Evolutionary conservation across 495 filamentous ascomycete species (phyloP), one percentile per base, ranked within the genome.

Genomic region (Podospora appendiculata): DNA sequence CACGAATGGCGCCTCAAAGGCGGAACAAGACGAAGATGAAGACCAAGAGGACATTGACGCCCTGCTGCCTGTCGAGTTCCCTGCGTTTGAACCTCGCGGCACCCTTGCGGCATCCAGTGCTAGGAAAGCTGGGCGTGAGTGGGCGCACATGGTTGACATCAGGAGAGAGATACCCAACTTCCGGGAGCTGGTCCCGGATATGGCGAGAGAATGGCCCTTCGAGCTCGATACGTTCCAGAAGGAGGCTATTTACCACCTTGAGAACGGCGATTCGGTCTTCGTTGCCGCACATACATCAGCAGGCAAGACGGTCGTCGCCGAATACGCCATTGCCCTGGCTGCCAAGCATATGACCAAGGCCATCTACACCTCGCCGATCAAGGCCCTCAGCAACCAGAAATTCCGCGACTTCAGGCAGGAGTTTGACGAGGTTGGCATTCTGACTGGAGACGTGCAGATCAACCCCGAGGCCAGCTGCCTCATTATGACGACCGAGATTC

Each of bases 211-310:
- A 58, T 98, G 90, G 89, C 90, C 90, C 7, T 98, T 98, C 54
- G 93, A 98, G 64, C 80, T 97, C 14, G 93, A 98, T 58, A 96
- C 87, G 0, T 98, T 98, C 70, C 93, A 98, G 60, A 98, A 97
- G 62, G 93, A 98, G 69, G 93, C 93, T 11, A 86, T 98, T 9
- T 98, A 96, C 62, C 94, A 98, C 70, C 80, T 98, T 13, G 93
- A 98, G 63, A 87, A 86, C 59, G 92, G 92, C 17, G 93, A 98
- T 63, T 97, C 93, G 0, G 93, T 98, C 39, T 98, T 98, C 62
- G 94, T 98, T 32, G 93, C 94, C n/a, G 93, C 93, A 5, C 93
- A 98, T 66, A 98, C 93, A 0, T 98, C 94, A 16, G 93, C 93
- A 32, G 93, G 93, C 36, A 98, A 98, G 75, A 98, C 93, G 4